These are phyloP conservation scores for Phalaenopsis hybrid DNA, from an alignment of 116 monocot genomes.

Conservation along the genomic window DNA sequence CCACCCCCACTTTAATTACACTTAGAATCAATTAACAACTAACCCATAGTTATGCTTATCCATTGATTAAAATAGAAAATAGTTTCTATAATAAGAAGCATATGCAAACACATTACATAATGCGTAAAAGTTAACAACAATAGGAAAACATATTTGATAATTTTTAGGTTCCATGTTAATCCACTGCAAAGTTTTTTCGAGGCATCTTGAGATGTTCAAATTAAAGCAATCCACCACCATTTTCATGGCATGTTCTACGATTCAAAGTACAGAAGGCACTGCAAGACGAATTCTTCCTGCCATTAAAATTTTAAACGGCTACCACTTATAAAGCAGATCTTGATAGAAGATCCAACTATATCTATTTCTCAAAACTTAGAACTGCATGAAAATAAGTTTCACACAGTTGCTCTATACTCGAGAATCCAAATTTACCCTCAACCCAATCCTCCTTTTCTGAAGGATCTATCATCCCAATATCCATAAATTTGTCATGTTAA, in stretches of 20 bases:
- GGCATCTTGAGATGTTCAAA: neutral
- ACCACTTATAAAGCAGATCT: neutral
- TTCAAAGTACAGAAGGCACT: neutral
- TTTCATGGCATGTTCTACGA: neutral
- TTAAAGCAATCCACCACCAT: neutral
- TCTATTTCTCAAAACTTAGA: neutral
- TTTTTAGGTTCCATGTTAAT: neutral
- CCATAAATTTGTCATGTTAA: no score
- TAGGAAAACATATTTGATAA: neutral
- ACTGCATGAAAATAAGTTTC: neutral
- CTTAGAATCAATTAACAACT: no score
- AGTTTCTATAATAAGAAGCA: no score
- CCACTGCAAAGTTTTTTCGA: neutral
- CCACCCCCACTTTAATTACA: no score
- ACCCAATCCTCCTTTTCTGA: no score
- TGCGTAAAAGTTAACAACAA: neutral
- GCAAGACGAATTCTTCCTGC: neutral
- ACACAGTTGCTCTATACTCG: neutral
- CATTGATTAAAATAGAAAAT: no score
- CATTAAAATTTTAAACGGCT: neutral
- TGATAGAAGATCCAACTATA: neutral
- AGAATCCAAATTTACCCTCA: no score
- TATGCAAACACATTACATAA: no score
- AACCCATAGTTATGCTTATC: no score
- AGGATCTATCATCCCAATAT: no score